Conservation (phyloP, 2,329 filamentous ascomycete genomes). For the Westerdykella aurantiaca region DNA sequence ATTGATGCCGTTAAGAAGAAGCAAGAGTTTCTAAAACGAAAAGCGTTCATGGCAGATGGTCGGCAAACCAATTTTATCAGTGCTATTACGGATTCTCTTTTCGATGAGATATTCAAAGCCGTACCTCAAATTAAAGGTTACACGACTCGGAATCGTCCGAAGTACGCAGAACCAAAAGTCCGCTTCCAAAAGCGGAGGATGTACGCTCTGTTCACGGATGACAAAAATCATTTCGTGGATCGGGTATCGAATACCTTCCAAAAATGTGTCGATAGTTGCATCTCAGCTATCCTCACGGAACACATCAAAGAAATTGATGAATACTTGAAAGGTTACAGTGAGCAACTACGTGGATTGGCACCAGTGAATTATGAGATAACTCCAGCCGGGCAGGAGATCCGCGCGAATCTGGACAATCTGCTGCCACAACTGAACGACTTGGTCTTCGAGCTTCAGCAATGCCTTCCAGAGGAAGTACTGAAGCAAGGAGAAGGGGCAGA, state of each 20-base stretch:
- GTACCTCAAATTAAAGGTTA: slow-evolving; percentile 5
- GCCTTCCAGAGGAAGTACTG: no score
- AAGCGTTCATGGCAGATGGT: slow-evolving; percentile 10
- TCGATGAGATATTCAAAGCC: slow-evolving; percentile 8
- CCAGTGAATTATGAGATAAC: slow-evolving; percentile 6
- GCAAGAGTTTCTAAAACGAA: not conserved
- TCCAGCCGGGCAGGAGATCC: slow-evolving; percentile 3
- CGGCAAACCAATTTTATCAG: slow-evolving; percentile 13
- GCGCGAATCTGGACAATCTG: slow-evolving; percentile 1
- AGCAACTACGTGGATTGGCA: slow-evolving; percentile 1
- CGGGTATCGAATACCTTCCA: not conserved
- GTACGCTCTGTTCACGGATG: slow-evolving; percentile 2
- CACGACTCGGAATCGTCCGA: slow-evolving; percentile 5
- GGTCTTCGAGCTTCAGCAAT: no score
- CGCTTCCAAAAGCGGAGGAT: slow-evolving; percentile 11
- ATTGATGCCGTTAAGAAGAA: slow-evolving; percentile 5
- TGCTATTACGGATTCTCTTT: slow-evolving; percentile 10
- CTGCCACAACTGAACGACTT: slow-evolving; percentile 3
- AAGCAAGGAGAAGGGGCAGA: no score
- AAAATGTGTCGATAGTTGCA: not conserved
- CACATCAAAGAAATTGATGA: slow-evolving; percentile 5
- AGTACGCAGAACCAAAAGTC: slow-evolving; percentile 7
- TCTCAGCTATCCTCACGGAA: slow-evolving; percentile 8
- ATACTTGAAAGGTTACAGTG: slow-evolving; percentile 1
- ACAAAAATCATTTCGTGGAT: slow-evolving; percentile 5